Conservation (phyloP, 306 rosid genomes). For the Lathyrus aphaca region DNA sequence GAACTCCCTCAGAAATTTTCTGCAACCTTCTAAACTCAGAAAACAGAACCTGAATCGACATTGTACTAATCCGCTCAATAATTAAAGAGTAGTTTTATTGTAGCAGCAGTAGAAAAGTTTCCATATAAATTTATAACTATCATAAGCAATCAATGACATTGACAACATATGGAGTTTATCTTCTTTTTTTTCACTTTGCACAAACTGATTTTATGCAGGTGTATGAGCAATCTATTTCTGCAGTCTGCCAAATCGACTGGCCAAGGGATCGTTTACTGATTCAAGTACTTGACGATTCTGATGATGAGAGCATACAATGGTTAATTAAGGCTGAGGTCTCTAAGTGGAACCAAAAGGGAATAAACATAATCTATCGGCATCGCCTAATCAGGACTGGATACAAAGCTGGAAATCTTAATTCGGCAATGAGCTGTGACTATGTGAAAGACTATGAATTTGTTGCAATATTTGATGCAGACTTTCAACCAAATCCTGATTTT, state of each 20-base stretch:
- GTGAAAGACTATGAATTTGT: conserved; percentile 88
- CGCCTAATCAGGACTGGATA: conserved; percentile 89
- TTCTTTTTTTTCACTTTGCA: conserved; percentile 21
- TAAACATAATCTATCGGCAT: conserved; percentile 81
- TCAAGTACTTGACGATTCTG: conserved; percentile 95
- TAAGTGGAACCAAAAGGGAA: conserved; percentile 82
- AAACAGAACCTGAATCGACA: conserved; percentile 17
- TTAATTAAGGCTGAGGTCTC: conserved; percentile 78
- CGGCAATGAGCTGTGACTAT: conserved; percentile 94
- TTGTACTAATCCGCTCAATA: background rate
- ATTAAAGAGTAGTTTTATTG: background rate
- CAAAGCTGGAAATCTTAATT: conserved; percentile 96
- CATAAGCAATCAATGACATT: no score
- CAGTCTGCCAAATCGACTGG: conserved; percentile 90
- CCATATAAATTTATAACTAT: background rate
- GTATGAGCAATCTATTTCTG: conserved; percentile 92
- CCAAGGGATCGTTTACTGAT: conserved; percentile 81
- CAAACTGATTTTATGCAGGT: conserved; percentile 61
- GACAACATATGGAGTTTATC: background rate
- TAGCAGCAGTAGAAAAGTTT: conserved; percentile 18
- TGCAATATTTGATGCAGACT: conserved; percentile 93
- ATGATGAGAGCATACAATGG: conserved; percentile 80
- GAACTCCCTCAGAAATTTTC: conserved; percentile 21
- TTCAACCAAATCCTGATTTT: conserved; percentile 95
- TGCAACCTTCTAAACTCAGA: conserved; percentile 15